These are phyloP conservation scores for Sherardia arvensis DNA, from an alignment of 257 asterid species.

Conservation along the genomic window DNA sequence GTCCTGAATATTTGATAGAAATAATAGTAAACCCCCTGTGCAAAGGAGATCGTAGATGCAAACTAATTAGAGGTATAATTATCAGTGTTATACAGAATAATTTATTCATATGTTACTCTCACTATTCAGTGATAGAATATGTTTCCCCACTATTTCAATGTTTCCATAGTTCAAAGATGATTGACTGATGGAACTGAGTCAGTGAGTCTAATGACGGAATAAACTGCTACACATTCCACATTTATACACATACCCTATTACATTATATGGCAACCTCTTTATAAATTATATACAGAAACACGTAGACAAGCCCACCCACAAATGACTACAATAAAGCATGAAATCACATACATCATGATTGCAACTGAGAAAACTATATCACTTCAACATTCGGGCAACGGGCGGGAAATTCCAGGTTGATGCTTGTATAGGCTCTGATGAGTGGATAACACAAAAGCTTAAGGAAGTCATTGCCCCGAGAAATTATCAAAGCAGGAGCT, in stretches of 20 bases:
- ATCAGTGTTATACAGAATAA: background rate
- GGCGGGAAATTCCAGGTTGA: background rate
- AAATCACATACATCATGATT: background rate
- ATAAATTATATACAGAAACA: background rate
- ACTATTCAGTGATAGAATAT: no score
- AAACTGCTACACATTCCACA: background rate
- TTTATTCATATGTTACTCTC: background rate
- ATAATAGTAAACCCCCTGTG: conserved; percentile 99
- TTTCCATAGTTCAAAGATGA: background rate
- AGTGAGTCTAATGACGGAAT: background rate
- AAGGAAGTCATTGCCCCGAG: background rate
- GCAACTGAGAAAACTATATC: background rate
- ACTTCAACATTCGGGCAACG: background rate
- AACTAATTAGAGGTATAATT: conserved; percentile 27
- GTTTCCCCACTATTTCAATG: background rate
- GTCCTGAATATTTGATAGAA: conserved; percentile 96
- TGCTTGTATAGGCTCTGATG: background rate
- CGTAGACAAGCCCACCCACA: background rate
- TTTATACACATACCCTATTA: background rate
- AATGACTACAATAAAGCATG: background rate
- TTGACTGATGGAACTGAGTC: background rate
- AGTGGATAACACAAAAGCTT: background rate
- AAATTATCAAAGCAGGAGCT: background rate
- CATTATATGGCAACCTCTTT: background rate
- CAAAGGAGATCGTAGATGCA: conserved; percentile 38